These are phyloP conservation scores for Pythium aphanidermatum DNA, from an alignment of 352 stramenopile genomes.

Conservation along the genomic window DNA sequence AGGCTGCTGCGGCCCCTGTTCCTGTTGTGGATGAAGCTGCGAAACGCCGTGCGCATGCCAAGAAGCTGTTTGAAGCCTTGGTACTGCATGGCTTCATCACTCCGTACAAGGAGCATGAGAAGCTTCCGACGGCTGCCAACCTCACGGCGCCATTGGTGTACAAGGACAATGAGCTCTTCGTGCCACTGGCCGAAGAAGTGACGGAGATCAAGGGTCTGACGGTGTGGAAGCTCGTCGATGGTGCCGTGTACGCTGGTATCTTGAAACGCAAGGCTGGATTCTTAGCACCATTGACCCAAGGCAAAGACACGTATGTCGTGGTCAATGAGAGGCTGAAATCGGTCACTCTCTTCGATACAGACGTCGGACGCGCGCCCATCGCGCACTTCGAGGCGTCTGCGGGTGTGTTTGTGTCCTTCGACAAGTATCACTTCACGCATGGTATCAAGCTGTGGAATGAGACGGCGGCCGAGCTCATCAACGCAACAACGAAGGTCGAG, in stretches of 20 bases:
- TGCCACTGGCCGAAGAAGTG: slow-evolving; percentile 30
- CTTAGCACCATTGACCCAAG: slow-evolving; percentile 44
- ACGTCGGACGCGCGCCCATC: slow-evolving; percentile 15
- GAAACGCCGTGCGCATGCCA: slow-evolving; percentile 7
- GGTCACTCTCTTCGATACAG: slow-evolving; percentile 35
- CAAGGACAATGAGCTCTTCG: slow-evolving; percentile 37
- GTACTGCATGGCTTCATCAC: slow-evolving; percentile 21
- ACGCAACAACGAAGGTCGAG: slow-evolving; percentile 30
- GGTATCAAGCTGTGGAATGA: slow-evolving; percentile 42
- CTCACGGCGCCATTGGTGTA: slow-evolving; percentile 31
- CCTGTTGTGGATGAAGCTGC: neutral
- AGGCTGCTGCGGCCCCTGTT: neutral
- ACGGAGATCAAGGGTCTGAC: slow-evolving; percentile 24
- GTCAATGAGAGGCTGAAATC: slow-evolving; percentile 37
- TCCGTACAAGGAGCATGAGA: slow-evolving; percentile 29
- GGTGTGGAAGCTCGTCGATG: slow-evolving; percentile 17
- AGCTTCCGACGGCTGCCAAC: slow-evolving; percentile 27
- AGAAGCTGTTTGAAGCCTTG: slow-evolving; percentile 20
- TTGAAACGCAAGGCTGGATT: slow-evolving; percentile 59
- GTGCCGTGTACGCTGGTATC: slow-evolving; percentile 13
- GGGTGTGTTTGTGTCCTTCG: slow-evolving; percentile 1
- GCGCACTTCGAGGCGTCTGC: slow-evolving; percentile 24
- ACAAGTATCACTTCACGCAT: slow-evolving; percentile 26
- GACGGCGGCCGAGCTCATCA: slow-evolving; percentile 23
- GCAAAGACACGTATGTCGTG: slow-evolving; percentile 50